A percentile compares a stretch with the other conserved stretches of the same genome.
phyloP scores from a whole-genome alignment of 306 rosid genomes.

The Carpinus fangiana region DNA sequence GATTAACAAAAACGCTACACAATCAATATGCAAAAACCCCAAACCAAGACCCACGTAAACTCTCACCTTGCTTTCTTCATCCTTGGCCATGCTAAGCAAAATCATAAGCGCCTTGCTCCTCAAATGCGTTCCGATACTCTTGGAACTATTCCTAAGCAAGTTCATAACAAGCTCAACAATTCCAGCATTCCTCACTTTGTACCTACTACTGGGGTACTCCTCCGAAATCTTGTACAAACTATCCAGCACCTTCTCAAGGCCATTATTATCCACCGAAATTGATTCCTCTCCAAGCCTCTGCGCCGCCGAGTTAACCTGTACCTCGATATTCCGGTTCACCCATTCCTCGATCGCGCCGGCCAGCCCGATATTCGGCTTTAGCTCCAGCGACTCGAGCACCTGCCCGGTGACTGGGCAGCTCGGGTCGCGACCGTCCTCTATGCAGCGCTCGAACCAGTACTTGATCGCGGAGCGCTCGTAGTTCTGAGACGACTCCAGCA shows the following conservation, averaged over 20 bases:
- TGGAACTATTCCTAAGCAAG: conserved; percentile 49
- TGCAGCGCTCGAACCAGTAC: conserved; percentile 53
- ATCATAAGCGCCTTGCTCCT: conserved; percentile 53
- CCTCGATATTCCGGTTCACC: conserved; percentile 42
- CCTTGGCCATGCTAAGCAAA: conserved; percentile 49
- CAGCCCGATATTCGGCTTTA: conserved; percentile 54
- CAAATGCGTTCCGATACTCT: conserved; percentile 45
- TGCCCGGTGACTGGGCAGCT: conserved; percentile 55
- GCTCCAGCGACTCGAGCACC: conserved; percentile 40
- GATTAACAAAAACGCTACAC: conserved; percentile 2
- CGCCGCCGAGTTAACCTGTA: conserved; percentile 35
- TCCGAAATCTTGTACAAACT: conserved; percentile 41
- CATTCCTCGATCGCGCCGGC: conserved; percentile 61
- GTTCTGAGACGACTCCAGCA: conserved; percentile 52
- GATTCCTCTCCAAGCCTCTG: conserved; percentile 39
- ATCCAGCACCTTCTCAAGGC: conserved; percentile 35
- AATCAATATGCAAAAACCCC: not conserved
- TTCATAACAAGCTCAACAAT: conserved; percentile 37
- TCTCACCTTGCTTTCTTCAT: conserved; percentile 65
- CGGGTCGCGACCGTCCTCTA: conserved; percentile 43
- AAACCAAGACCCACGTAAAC: not conserved
- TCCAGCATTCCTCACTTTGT: conserved; percentile 44
- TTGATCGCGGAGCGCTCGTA: conserved; percentile 50
- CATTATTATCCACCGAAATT: conserved; percentile 14
- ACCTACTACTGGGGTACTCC: conserved; percentile 44